Evolutionary conservation across 1,139 yeast species (phyloP).

Genomic region (Suhomyces ambrosiae): DNA sequence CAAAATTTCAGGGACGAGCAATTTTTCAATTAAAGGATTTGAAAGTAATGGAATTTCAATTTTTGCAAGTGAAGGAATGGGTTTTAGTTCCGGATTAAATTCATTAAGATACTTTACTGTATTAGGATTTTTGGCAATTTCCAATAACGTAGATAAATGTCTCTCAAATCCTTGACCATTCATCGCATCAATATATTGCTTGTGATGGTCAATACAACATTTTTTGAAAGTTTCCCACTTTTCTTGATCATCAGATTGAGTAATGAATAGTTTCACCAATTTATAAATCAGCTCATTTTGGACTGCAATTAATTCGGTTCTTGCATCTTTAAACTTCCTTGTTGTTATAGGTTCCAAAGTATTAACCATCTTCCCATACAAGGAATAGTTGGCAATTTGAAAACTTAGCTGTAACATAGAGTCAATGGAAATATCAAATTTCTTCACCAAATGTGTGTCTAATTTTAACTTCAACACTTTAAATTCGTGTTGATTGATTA

Average conservation of each 20-base stretch:
- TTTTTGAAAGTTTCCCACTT: constrained; percentile 56
- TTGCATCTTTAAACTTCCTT: constrained; percentile 62
- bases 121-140: constrained; percentile 37
- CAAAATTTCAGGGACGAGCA: constrained; percentile 46
- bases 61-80: constrained; percentile 18
- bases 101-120: constrained; percentile 45
- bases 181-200: constrained; percentile 53
- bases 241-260: constrained; percentile 44
- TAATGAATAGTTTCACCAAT: constrained; percentile 63
- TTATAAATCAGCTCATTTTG: constrained; percentile 57
- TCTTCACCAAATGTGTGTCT: constrained; percentile 49
- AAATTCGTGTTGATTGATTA: constrained; percentile 70
- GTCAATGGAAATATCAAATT: constrained; percentile 60
- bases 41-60: constrained; percentile 50
- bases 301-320: constrained; percentile 68
- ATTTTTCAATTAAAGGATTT: constrained; percentile 53
- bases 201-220: constrained; percentile 55
- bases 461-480: constrained; percentile 44
- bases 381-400: constrained; percentile 71
- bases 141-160: constrained; percentile 64
- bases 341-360: constrained; percentile 77
- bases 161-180: constrained; percentile 70
- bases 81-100: constrained; percentile 37
- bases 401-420: constrained; percentile 67
- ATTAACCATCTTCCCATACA: constrained; percentile 69